Evolutionary conservation across 495 filamentous ascomycete genomes (phyloP).

Genomic region (Penicillium verhagenii): DNA sequence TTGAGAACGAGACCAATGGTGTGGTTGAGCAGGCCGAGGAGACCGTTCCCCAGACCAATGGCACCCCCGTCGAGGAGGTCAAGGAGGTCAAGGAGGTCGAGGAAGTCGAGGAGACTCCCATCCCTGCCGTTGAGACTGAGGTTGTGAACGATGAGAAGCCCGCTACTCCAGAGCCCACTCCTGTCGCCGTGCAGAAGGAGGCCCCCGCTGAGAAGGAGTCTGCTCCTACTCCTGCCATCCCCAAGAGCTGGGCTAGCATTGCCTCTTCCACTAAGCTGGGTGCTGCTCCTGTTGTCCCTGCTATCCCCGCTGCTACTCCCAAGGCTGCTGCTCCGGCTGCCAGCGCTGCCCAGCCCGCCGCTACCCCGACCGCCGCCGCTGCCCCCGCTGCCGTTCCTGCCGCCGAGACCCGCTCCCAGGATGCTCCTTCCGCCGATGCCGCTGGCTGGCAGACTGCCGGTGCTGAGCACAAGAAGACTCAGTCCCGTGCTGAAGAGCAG

Average conservation of each 20-base stretch:
- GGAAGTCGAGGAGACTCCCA: conserved; percentile 26
- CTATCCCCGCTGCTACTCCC: conserved; percentile 36
- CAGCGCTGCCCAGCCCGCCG: conserved; percentile 31
- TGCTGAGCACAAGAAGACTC: conserved; percentile 72
- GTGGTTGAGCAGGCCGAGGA: conserved; percentile 31
- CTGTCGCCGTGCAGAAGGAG: conserved; percentile 36
- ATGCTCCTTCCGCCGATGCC: conserved; percentile 45
- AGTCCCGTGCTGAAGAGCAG: conserved; percentile 68
- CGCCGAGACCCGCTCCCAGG: conserved; percentile 38
- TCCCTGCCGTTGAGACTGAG: conserved; percentile 47
- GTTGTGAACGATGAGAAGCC: conserved; percentile 52
- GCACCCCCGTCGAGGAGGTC: conserved; percentile 38
- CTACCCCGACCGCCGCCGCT: conserved; percentile 29
- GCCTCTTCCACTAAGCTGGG: conserved; percentile 45
- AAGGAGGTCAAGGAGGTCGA: no score
- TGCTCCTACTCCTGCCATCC: conserved; percentile 48
- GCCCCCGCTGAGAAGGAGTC: conserved; percentile 53
- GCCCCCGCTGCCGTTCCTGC: conserved; percentile 31
- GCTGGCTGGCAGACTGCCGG: conserved; percentile 81
- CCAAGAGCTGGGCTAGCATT: conserved; percentile 92
- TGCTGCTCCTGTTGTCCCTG: conserved; percentile 37
- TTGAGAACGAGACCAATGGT: conserved; percentile 45
- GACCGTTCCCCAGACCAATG: conserved; percentile 41
- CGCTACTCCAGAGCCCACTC: conserved; percentile 49
- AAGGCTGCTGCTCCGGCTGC: conserved; percentile 40